Percentiles rank a stretch among this genome's conserved stretches.
Conservation (phyloP, 179 eudicot species). For the Dionaea muscipula region DNA sequence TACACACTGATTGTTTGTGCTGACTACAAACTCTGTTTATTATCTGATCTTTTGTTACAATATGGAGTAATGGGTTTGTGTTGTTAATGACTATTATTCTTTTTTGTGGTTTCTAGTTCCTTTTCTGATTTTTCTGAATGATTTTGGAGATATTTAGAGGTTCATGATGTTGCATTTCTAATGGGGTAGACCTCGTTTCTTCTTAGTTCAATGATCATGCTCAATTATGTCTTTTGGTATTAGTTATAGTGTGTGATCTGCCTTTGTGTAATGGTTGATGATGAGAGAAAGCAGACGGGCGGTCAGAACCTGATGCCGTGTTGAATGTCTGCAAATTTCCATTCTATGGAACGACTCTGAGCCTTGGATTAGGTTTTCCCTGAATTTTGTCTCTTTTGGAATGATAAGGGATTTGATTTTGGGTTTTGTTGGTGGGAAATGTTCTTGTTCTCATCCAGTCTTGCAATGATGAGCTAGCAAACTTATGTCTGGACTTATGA, state of each 20-base stretch:
- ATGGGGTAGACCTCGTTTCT: no score
- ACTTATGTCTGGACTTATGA: conserved; percentile 31
- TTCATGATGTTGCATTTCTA: no score
- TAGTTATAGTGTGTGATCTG: not conserved
- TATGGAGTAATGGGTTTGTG: no score
- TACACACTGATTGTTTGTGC: conserved; percentile 41
- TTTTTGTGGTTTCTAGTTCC: not conserved
- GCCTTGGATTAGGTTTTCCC: not conserved
- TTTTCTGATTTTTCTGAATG: not conserved
- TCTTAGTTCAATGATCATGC: no score
- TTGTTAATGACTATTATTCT: not conserved
- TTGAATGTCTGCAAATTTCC: conserved; percentile 24
- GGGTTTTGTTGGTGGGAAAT: not conserved
- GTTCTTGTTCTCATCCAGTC: not conserved
- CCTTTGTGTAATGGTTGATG: conserved; percentile 1
- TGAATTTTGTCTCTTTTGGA: not conserved
- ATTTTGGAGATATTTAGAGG: no score
- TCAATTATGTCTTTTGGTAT: not conserved
- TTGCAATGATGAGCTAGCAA: conserved; percentile 19
- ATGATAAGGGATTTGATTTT: not conserved
- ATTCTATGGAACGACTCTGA: conserved; percentile 19
- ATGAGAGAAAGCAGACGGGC: conserved; percentile 32
- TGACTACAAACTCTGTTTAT: conserved; percentile 23
- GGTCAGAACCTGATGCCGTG: conserved; percentile 33
- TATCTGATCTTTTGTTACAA: conserved; percentile 13